Evolutionary conservation across 2,329 filamentous ascomycete genomes (phyloP).

Genomic region (Sporothrix sp.): DNA sequence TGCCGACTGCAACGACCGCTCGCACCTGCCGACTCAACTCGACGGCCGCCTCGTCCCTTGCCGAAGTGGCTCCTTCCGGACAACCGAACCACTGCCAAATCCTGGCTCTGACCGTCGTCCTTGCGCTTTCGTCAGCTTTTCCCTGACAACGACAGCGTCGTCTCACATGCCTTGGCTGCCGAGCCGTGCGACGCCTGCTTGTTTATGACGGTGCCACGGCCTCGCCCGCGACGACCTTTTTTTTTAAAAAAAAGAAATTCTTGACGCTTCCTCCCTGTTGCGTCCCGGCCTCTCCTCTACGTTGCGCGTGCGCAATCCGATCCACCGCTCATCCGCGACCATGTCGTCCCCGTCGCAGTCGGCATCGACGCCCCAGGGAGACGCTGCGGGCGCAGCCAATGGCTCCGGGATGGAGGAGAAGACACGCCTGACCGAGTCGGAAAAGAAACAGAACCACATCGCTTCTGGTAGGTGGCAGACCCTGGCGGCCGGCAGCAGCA

Average conservation of each 20-base stretch:
- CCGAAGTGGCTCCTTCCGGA: background rate
- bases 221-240: constrained; percentile 1
- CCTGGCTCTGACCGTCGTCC: background rate
- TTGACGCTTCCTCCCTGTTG: too few species aligned
- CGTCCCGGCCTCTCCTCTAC: too few species aligned
- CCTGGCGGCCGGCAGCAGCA: background rate
- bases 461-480: constrained; percentile 23
- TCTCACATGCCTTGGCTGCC: constrained; percentile 3
- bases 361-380: constrained; percentile 5
- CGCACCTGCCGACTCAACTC: background rate
- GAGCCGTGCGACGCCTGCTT: background rate
- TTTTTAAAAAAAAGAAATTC: too few species aligned
- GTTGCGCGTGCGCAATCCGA: background rate
- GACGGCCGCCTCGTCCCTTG: too few species aligned
- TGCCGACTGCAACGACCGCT: background rate
- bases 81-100: background rate
- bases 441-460: constrained; percentile 32
- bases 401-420: constrained; percentile 20
- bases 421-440: constrained; percentile 28
- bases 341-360: constrained; percentile 9
- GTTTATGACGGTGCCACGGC: background rate
- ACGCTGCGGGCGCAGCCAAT: background rate
- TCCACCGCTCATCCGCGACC: background rate
- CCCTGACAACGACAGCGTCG: too few species aligned
- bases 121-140: background rate